Conservation (phyloP, 352 stramenopile species). For the Pythium oligandrum region DNA sequence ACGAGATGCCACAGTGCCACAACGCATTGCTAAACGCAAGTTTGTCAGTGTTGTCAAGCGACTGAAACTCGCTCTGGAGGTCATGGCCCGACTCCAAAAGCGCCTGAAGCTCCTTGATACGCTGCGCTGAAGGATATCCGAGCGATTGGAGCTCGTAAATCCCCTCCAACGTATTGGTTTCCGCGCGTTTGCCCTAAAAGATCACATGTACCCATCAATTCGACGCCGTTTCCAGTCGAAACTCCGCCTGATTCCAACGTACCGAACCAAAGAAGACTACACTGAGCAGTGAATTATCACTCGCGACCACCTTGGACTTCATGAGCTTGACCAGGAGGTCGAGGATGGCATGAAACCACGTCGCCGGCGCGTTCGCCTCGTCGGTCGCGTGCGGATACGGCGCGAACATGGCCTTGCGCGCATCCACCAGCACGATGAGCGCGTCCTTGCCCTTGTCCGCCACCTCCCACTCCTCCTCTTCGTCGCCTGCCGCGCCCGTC, state of each 20-base stretch:
- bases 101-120: constrained; percentile 75
- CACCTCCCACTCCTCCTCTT: constrained; percentile 59
- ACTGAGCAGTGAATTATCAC: constrained; percentile 74
- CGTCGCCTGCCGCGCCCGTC: neutral
- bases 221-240: no score
- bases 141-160: constrained; percentile 78
- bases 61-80: constrained; percentile 36
- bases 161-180: constrained; percentile 52
- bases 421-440: constrained; percentile 75
- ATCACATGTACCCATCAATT: neutral
- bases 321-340: constrained; percentile 62
- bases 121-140: constrained; percentile 58
- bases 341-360: constrained; percentile 73
- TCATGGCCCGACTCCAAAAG: constrained; percentile 37
- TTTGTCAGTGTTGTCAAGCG: constrained; percentile 53
- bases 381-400: constrained; percentile 23
- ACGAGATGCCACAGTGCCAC: constrained; percentile 78
- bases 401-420: constrained; percentile 60
- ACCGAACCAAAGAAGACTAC: constrained; percentile 79
- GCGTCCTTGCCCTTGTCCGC: constrained; percentile 65
- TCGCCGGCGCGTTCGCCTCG: constrained; percentile 16
- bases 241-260: neutral
- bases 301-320: constrained; percentile 77
- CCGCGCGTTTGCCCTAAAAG: constrained; percentile 35
- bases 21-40: constrained; percentile 78